Percentiles rank a stretch among this genome's conserved stretches.
These are phyloP conservation scores for Fibroporia radiculosa DNA, from an alignment of 768 basidiomycete genomes.

Conservation along the genomic window DNA sequence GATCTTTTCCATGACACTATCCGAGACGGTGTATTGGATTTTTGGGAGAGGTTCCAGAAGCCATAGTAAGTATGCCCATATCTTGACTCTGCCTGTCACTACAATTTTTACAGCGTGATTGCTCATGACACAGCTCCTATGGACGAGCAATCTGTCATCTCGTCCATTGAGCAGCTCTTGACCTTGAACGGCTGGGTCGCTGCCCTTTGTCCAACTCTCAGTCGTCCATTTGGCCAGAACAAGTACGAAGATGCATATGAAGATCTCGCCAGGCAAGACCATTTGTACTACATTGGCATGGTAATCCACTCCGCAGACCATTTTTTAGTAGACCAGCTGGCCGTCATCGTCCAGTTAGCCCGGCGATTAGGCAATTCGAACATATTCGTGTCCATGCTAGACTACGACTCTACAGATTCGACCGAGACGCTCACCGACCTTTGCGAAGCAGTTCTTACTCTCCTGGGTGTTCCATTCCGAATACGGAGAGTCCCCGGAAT, in stretches of 20 bases:
- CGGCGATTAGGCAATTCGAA: constrained; percentile 83
- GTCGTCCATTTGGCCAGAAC: constrained; percentile 92
- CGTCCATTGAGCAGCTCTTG: constrained; percentile 88
- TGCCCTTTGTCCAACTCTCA: constrained; percentile 86
- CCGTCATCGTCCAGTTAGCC: constrained; percentile 94
- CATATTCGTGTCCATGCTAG: constrained; percentile 96
- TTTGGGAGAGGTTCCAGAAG: constrained; percentile 87
- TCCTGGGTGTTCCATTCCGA: constrained; percentile 88
- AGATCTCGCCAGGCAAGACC: constrained; percentile 75
- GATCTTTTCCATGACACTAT: constrained; percentile 78
- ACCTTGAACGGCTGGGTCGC: constrained; percentile 98
- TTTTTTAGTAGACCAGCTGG: constrained; percentile 96
- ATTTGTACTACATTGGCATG: constrained; percentile 91
- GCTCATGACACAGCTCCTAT: constrained; percentile 79
- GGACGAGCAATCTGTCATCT: constrained; percentile 85
- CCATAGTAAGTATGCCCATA: constrained; percentile 63
- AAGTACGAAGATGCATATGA: constrained; percentile 81
- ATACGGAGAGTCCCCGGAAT: constrained; percentile 89
- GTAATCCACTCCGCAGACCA: constrained; percentile 98
- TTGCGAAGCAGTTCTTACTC: constrained; percentile 89
- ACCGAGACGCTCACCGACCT: constrained; percentile 92
- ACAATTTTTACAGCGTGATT: constrained; percentile 47
- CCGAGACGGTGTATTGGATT: constrained; percentile 72
- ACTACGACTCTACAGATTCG: constrained; percentile 92
- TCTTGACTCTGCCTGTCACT: not conserved